phyloP scores from a whole-genome alignment of 352 stramenopile species.

The Phytopythium oedochilum region DNA sequence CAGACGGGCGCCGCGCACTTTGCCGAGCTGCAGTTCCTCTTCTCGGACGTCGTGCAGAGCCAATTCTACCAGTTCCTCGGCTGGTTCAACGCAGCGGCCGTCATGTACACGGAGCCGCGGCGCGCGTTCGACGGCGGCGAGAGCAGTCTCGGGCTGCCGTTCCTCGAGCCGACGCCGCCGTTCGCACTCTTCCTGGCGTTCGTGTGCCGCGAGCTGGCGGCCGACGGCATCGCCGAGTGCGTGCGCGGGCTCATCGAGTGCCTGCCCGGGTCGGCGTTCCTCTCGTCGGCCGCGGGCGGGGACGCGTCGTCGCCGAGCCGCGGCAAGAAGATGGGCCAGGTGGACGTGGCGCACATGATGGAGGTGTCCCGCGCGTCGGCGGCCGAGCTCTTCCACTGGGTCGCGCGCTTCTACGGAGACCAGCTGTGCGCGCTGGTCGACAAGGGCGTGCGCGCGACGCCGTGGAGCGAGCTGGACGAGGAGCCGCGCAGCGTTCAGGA shows the following conservation, averaged over 20 bases:
- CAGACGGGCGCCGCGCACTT: conserved; percentile 61
- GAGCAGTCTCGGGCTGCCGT: conserved; percentile 38
- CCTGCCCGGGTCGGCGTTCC: conserved; percentile 28
- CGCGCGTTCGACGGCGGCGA: conserved; percentile 39
- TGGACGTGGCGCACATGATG: conserved; percentile 73
- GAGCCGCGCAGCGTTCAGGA: conserved; percentile 69
- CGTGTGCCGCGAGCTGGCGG: conserved; percentile 57
- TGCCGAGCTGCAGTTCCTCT: conserved; percentile 62
- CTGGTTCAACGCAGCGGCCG: conserved; percentile 65
- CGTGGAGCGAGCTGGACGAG: conserved; percentile 55
- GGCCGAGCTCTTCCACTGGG: conserved; percentile 50
- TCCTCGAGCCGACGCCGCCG: conserved; percentile 50
- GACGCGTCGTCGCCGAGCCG: conserved; percentile 8
- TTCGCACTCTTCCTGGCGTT: conserved; percentile 74
- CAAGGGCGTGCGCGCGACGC: conserved; percentile 33
- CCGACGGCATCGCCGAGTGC: conserved; percentile 64
- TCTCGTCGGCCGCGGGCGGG: conserved; percentile 9
- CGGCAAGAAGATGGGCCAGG: conserved; percentile 19
- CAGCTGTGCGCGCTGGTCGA: conserved; percentile 41
- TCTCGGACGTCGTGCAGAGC: conserved; percentile 74
- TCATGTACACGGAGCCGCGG: conserved; percentile 71
- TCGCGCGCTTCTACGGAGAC: conserved; percentile 56
- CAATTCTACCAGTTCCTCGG: conserved; percentile 81
- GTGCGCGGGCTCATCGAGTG: conserved; percentile 69
- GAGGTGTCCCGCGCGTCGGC: conserved; percentile 63